Percentiles rank a stretch among this genome's conserved stretches.
Conservation (phyloP, 345 rosid species). For the Crucihimalaya himalaica region DNA sequence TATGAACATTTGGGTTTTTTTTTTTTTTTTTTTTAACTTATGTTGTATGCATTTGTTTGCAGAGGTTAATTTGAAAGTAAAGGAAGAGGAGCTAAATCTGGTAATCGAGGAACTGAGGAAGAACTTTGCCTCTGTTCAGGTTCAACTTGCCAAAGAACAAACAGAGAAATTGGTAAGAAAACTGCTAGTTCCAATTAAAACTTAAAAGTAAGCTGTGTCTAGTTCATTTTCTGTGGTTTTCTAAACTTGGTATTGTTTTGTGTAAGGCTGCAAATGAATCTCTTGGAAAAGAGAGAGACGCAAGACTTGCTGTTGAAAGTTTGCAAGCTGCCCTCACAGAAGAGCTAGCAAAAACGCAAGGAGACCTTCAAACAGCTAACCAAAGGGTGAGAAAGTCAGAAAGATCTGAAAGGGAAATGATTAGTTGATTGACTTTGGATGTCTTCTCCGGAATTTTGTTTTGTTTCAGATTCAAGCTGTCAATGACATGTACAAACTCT, state of each 20-base stretch:
- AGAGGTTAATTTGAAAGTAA: slow-evolving; percentile 76
- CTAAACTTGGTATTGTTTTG: slow-evolving; percentile 23
- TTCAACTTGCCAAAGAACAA: slow-evolving; percentile 86
- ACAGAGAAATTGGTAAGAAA: slow-evolving; percentile 77
- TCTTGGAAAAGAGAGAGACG: slow-evolving; percentile 77
- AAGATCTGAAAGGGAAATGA: background rate
- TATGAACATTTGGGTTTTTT: background rate
- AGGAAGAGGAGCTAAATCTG: slow-evolving; percentile 88
- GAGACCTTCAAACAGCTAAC: slow-evolving; percentile 84
- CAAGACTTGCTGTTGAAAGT: slow-evolving; percentile 64
- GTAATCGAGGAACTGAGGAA: slow-evolving; percentile 81
- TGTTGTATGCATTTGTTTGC: slow-evolving; percentile 28
- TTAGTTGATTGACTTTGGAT: slow-evolving; percentile 18
- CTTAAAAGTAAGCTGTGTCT: background rate
- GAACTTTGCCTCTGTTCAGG: slow-evolving; percentile 75
- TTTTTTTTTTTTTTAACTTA: background rate
- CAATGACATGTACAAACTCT: slow-evolving; percentile 93
- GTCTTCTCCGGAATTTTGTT: background rate
- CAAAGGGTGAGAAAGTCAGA: slow-evolving; percentile 66
- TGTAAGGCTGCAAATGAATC: slow-evolving; percentile 68
- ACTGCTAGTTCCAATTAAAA: background rate
- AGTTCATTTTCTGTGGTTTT: slow-evolving; percentile 13
- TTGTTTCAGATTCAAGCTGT: slow-evolving; percentile 72
- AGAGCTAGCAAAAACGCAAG: slow-evolving; percentile 76
- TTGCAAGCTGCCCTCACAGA: slow-evolving; percentile 71